Base-by-base conservation (phyloP, 1,139 yeast genomes). In the Suhomyces choctaworum region DNA sequence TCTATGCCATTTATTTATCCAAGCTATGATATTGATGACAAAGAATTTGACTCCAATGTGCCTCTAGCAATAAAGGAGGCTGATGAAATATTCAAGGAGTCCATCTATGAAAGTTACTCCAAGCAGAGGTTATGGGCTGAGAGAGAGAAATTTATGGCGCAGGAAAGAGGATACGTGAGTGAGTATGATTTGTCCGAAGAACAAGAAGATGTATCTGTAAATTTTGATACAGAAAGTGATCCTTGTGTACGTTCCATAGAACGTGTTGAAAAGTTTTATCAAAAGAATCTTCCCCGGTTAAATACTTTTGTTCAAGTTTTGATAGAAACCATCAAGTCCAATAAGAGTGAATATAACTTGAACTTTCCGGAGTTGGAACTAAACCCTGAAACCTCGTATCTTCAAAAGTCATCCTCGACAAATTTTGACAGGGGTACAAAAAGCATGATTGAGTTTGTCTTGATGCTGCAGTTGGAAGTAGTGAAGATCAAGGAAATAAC, bases 11-110 rank as follows among this genome's bases (percentile, higher is more conserved):
- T 87, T 45, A 68, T 88, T 4, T 84, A 82, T 50, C 96, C 96
- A 0, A 33, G 23, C 21, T 36, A 42, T 7, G 52, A 40, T 37
- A 56, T 56, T 1, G 54, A 56, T 9, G 17, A 16, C n/a, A 22
- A 30, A 8, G 6, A 7, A 17, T 8, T 17, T 6, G 8, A 8
- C 20, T 31, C 14, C 1, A 26, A 27, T 5, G 76, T 82, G 0
- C 97, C 97, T 0, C 70, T 64, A 35, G 89, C 96, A 39, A 79
- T 90, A 17, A 66, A 74, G 36, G 97, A 92, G 53, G 97, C 97
- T 0, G 61, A 67, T 31, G 56, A 56, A 5, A 73, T 92, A 6
- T 74, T 87, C 42, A 68, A 73, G 20, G 64, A 76, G 11, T 76
- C 85, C 15, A 73, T 88, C 1, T 71, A 78, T 40, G 82, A 84